Evolutionary conservation across 2,329 filamentous ascomycete species (phyloP).

Genomic region (Zymoseptoria brevis): DNA sequence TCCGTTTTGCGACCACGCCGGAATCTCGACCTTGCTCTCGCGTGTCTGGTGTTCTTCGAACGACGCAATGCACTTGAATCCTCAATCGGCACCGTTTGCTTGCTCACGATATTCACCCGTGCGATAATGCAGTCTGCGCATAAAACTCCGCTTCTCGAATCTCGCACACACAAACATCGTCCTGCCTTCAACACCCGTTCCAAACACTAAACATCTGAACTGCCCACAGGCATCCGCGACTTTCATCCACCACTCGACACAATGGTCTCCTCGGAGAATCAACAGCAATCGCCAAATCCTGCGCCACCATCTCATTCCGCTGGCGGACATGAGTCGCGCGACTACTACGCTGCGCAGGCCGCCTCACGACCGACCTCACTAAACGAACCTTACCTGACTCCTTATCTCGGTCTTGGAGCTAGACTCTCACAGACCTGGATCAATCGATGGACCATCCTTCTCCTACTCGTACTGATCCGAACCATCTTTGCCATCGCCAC

Average conservation of each 20-base stretch:
- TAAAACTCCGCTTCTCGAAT: background rate
- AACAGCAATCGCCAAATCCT: constrained; percentile 47
- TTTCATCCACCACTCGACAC: constrained; percentile 1
- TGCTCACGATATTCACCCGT: background rate
- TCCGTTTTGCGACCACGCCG: background rate
- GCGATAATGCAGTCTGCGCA: background rate
- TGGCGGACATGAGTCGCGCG: constrained; percentile 55
- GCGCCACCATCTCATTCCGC: constrained; percentile 52
- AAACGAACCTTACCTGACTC: constrained; percentile 66
- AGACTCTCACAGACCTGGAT: constrained; percentile 94
- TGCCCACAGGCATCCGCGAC: background rate
- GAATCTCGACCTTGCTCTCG: background rate
- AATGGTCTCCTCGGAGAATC: constrained; percentile 45
- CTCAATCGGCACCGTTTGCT: background rate
- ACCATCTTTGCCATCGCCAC: constrained; percentile 67
- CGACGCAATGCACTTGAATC: background rate
- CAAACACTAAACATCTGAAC: background rate
- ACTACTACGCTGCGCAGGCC: constrained; percentile 50
- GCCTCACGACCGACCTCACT: constrained; percentile 50
- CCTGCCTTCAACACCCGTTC: background rate
- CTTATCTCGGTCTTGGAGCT: constrained; percentile 83
- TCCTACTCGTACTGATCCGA: constrained; percentile 76
- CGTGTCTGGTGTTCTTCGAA: background rate
- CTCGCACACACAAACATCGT: background rate
- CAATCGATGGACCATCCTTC: constrained; percentile 90